Evolutionary conservation across 2,329 filamentous ascomycete species (phyloP), one percentile per base, ranked within the genome.

Genomic region (Seiridium cupressi): DNA sequence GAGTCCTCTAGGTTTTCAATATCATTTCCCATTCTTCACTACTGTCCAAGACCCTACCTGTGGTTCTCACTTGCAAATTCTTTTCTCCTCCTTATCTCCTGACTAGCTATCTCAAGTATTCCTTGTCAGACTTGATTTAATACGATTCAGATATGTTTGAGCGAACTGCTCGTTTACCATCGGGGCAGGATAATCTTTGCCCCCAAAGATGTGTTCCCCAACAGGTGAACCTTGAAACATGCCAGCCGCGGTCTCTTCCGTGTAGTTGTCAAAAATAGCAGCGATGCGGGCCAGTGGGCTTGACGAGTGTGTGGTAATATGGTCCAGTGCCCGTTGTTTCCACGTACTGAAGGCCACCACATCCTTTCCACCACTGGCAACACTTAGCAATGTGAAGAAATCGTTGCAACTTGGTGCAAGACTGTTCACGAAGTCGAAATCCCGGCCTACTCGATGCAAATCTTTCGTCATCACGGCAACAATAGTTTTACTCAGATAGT

Each of bases 371-470:
- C 64, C 62, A 34, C 61, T 58, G n/a, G 57, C 34, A 7, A 48
- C 58, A 49, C 66, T 55, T 32, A 70, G 48, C 46, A 64, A 7
- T 58, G 60, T 55, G 59, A 72, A 72, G 57, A 71, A 70, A 31
- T 66, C 48, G 42, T 64, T 58, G 59, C 61, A 69, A 18, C 58
- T 69, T 34, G 63, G 66, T 34, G 69, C 67, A 4, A 57, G 56
- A n/a, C 58, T 34, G 38, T 68, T 69, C 31, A 65, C 13, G 55
- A 72, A 72, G 63, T 71, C 69, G 44, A 56, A 72, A 58, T 72
- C 69, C 11, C 65, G 61, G 18, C 67, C 68, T 13, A 64, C 57
- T 48, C 61, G 60, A 35, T 61, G 9, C 44, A 62, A 47, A 53
- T 71, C 64, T 46, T 59, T 47, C 18, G 61, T 67, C 69, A 71